Conservation (phyloP, 352 stramenopile genomes). For the Phytopythium delawarense region DNA sequence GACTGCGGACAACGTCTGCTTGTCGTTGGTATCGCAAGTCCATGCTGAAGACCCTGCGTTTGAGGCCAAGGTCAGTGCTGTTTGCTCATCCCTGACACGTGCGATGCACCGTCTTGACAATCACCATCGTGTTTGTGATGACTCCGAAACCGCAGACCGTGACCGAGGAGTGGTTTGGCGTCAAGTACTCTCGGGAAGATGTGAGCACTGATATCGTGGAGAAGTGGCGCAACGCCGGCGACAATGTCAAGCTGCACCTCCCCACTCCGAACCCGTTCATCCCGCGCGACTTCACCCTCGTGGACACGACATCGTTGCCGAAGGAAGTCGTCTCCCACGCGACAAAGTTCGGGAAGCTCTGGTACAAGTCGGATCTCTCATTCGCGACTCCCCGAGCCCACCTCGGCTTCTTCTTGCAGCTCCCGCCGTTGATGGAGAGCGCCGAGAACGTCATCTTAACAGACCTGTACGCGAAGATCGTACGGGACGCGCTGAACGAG, state of each 20-base stretch:
- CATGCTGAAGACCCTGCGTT: slow-evolving; percentile 34
- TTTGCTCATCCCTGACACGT: not conserved
- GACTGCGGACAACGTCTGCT: slow-evolving; percentile 39
- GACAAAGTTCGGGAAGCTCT: slow-evolving; percentile 48
- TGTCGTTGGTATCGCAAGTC: slow-evolving; percentile 49
- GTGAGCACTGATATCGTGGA: slow-evolving; percentile 27
- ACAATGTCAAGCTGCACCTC: slow-evolving; percentile 46
- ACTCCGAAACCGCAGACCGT: slow-evolving; percentile 11
- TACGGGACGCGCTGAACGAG: slow-evolving; percentile 64
- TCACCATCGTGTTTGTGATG: not conserved
- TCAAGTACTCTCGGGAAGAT: slow-evolving; percentile 48
- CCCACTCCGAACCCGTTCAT: slow-evolving; percentile 69
- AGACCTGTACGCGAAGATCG: slow-evolving; percentile 59
- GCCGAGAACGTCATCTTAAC: slow-evolving; percentile 36
- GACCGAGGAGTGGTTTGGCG: slow-evolving; percentile 63
- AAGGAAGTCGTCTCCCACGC: slow-evolving; percentile 26
- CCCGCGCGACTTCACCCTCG: slow-evolving; percentile 57
- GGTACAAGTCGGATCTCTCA: slow-evolving; percentile 56
- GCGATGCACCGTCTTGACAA: not conserved
- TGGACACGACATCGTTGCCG: slow-evolving; percentile 20
- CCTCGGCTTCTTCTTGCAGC: slow-evolving; percentile 44
- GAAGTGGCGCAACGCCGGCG: slow-evolving; percentile 30
- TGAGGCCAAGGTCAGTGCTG: slow-evolving; percentile 20
- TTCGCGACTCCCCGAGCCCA: slow-evolving; percentile 62
- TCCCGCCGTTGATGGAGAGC: slow-evolving; percentile 41